Base-by-base conservation (phyloP, 352 stramenopile genomes). In the Aphanomyces euteiches region DNA sequence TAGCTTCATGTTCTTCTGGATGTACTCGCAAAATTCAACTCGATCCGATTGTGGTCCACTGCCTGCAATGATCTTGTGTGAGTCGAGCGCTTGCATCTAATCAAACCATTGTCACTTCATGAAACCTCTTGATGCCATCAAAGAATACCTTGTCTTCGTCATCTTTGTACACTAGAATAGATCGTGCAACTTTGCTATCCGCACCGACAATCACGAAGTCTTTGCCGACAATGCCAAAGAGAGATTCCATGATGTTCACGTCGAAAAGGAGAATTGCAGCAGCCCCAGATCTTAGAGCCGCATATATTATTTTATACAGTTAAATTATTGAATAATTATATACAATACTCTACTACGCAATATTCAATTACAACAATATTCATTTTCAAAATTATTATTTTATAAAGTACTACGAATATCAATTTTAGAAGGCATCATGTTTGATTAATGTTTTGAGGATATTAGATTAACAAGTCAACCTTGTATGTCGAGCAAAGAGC, bases 151-250 rank as follows among this genome's bases (percentile, higher is more conserved):
- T 97, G 75, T 97, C 90, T 77, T 96, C 84, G 67, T 97, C 87
- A 69, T 93, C 90, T 73, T 97, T 95, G 83, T 96, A 97, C 56
- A 97, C 90, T 58, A 97, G 78, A 72, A 97, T 97, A 38, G 90
- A 97, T 69, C 89, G 89, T 72, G 70, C 90, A 41, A 95, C 88
- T 73, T 96, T 96, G 69, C 84, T 87, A 79, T 97, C 90, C 15
- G 90, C 90, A 5, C 86, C 90, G 58, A 97, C 77, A 69, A 97
- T 81, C 74, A 97, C 90, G 75, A 97, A 97, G 73, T 95, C 88
- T 75, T 96, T 96, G 61, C 88, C 88, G 47, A 96, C 88, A 77
- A 96, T 85, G 61, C 88, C 88, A 73, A 96, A 95, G 72, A 93
- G 82, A 73, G 87, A 93, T 74, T 96, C 88, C 78, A 91, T 96